These are phyloP conservation scores for Psophocarpus tetragonolobus DNA, from an alignment of 306 rosid species.

Conservation along the genomic window DNA sequence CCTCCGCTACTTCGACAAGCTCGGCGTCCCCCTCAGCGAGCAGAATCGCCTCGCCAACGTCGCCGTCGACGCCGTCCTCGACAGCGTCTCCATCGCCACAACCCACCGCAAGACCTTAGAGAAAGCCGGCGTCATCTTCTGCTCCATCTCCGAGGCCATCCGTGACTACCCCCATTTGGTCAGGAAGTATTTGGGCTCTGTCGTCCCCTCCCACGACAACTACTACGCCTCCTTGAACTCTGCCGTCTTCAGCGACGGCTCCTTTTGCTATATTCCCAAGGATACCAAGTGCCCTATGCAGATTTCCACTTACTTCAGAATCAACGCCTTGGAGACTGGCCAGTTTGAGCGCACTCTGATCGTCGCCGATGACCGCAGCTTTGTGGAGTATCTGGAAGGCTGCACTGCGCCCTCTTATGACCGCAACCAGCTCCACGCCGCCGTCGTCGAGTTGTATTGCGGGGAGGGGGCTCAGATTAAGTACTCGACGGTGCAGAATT, in stretches of 20 bases:
- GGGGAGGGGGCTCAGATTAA: background rate
- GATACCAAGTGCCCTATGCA: background rate
- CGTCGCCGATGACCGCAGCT: background rate
- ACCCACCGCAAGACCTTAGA: background rate
- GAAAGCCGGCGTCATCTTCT: background rate
- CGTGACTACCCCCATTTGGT: background rate
- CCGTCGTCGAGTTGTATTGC: background rate
- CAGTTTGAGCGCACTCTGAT: background rate
- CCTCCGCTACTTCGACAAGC: background rate
- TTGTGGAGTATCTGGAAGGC: background rate
- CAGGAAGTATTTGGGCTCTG: background rate
- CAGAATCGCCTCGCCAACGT: conserved; percentile 7
- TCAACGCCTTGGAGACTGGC: background rate
- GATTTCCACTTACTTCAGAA: background rate
- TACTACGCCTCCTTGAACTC: background rate
- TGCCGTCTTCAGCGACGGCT: conserved; percentile 1
- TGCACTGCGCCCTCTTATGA: background rate
- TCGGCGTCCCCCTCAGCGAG: background rate
- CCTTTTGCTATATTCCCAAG: background rate
- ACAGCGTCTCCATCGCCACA: conserved; percentile 10
- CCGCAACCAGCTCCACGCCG: background rate
- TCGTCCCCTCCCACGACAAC: background rate
- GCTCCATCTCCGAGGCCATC: background rate
- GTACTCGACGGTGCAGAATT: conserved; percentile 1
- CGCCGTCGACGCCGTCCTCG: conserved; percentile 4